Conservation (phyloP, 192 early-diverging fungal species). For the Dispira parvispora region DNA sequence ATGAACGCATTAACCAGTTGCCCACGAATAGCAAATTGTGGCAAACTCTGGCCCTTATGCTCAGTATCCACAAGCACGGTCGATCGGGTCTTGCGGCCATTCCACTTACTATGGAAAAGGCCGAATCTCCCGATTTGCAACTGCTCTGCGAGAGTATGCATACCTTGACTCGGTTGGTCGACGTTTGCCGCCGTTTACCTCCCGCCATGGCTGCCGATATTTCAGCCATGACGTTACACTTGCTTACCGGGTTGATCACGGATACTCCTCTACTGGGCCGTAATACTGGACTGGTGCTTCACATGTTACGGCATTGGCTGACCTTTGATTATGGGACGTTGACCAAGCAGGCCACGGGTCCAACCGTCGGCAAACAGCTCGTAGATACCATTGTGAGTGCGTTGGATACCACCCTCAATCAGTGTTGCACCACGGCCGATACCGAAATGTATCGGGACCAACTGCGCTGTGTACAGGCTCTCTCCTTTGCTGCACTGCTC, state of each 20-base stretch:
- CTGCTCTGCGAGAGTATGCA: neutral
- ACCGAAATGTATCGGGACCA: neutral
- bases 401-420: neutral
- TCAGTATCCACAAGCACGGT: slow-evolving; percentile 7
- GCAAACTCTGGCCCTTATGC: slow-evolving; percentile 8
- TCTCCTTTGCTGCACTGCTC: slow-evolving; percentile 10
- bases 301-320: neutral
- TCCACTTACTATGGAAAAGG: neutral
- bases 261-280: slow-evolving; percentile 6
- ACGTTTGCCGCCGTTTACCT: neutral
- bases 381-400: neutral
- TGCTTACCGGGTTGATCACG: neutral
- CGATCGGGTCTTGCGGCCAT: neutral
- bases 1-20: neutral
- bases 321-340: neutral
- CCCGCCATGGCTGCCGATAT: neutral
- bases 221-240: neutral
- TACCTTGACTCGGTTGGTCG: neutral
- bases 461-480: neutral
- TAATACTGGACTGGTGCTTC: slow-evolving; percentile 6
- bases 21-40: neutral
- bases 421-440: neutral
- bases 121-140: neutral
- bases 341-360: neutral
- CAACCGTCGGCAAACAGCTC: neutral